phyloP scores from a whole-genome alignment of 768 basidiomycete genomes.

The Trametes gibbosa region DNA sequence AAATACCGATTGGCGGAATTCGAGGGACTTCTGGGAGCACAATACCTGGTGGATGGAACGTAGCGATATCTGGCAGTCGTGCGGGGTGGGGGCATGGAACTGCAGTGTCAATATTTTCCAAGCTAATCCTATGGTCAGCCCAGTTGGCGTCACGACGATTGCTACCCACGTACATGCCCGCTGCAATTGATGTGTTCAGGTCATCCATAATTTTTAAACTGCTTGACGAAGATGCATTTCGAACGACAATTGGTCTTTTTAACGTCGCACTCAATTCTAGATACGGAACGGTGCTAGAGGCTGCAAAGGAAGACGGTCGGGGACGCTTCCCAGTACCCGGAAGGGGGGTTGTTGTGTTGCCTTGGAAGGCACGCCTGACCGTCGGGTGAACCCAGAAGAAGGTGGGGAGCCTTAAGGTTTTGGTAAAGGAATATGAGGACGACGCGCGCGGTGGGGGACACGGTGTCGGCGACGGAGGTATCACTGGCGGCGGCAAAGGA shows the following conservation, averaged over 20 bases:
- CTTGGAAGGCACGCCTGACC: slow-evolving; percentile 12
- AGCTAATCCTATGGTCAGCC: neutral
- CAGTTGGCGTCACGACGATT: neutral
- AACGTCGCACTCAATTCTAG: neutral
- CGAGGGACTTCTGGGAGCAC: slow-evolving; percentile 1
- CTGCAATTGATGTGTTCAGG: neutral
- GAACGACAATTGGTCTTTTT: neutral
- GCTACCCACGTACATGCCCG: neutral
- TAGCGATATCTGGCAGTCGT: neutral
- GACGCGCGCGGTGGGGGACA: neutral
- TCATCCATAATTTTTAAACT: neutral
- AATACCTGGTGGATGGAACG: neutral
- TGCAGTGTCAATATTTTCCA: neutral
- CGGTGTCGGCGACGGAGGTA: neutral
- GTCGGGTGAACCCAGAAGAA: slow-evolving; percentile 19
- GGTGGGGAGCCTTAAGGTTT: slow-evolving; percentile 9
- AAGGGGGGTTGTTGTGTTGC: neutral
- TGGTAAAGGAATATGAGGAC: neutral
- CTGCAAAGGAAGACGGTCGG: slow-evolving; percentile 7
- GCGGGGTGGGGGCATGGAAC: neutral
- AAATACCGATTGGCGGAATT: neutral
- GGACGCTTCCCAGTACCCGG: slow-evolving; percentile 3
- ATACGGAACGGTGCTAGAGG: neutral
- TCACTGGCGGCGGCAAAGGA: neutral
- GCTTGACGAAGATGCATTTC: neutral